Base-by-base conservation (phyloP, 805 yeast genomes). In the Wickerhamomyces silvicola region DNA sequence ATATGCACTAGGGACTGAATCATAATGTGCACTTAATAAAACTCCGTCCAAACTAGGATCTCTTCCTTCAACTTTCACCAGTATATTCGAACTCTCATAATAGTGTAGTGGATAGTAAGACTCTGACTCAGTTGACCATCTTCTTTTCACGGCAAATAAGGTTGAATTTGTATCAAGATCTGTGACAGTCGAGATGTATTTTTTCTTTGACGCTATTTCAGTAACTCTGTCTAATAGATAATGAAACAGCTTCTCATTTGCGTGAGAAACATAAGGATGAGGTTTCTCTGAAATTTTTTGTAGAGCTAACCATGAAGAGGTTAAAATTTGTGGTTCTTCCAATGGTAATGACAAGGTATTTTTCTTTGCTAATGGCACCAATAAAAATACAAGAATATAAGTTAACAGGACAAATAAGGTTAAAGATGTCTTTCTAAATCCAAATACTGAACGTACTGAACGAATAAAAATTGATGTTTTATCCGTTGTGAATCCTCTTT, bases 1-100 rank as follows among this genome's bases (percentile, higher is more conserved):
- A 45, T 64, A 75, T 5, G 86, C 77, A 3, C 94, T 75, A 14
- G 95, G 94, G 7, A 87, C 96, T 7, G 90, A 75, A 59, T 87
- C 97, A 48, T 64, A 88, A 59, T 88, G 97, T 5, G 96, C 87
- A 45, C 92, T 80, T 4, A 88, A 52, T 25, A 87, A 57, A 4
- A 87, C 55, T 1, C 87, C 94, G 1, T 81, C 80, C 30, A 81
- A 57, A 1, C 59, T 45, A 1, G 68, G 59, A 32, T 80, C 61
- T 10, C 63, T 51, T 17, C 96, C 96, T 46, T 75, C 68, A 23
- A 88, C 57, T 49, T 81, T 76, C 7, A 79, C 95, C 24, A 84
- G 47, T n/a, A 88, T 60, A 48, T 88, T 88, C 40, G 83, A 75
- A 33, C 90, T 75, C 54, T 88, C 95, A 50, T 73, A 88, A 58